Percentiles rank a stretch among this genome's conserved stretches.
Conservation (phyloP, 306 rosid species). For the Elaeagnus macrophylla region DNA sequence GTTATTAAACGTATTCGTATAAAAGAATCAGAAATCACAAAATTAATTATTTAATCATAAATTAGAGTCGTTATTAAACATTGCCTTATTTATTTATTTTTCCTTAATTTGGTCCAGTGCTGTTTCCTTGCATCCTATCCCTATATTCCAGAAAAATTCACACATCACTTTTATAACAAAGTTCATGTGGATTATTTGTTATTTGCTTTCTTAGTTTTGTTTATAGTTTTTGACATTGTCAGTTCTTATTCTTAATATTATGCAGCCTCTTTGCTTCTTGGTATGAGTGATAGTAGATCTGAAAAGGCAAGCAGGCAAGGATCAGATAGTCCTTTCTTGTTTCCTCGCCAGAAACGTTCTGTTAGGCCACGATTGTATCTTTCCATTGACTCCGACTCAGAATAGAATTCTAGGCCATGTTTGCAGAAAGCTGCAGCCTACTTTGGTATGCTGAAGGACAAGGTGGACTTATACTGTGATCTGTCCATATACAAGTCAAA, state of each 20-base stretch:
- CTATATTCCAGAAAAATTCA: background rate
- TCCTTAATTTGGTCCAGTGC: no score
- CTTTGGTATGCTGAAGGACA: slow-evolving; percentile 5
- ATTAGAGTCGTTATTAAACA: no score
- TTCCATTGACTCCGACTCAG: slow-evolving; percentile 80
- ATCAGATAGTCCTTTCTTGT: slow-evolving; percentile 84
- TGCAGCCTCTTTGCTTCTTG: slow-evolving; percentile 87
- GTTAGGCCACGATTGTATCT: slow-evolving; percentile 60
- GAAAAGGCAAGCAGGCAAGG: slow-evolving; percentile 59
- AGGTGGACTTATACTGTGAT: slow-evolving; percentile 17
- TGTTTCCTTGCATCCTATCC: background rate
- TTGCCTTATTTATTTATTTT: no score
- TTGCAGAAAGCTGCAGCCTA: slow-evolving; percentile 15
- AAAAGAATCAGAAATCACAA: no score
- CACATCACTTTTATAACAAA: background rate
- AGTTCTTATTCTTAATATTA: slow-evolving; percentile 27
- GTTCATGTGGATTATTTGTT: background rate
- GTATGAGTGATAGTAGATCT: slow-evolving; percentile 64
- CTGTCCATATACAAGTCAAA: slow-evolving; percentile 13
- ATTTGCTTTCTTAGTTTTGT: background rate
- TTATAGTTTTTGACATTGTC: slow-evolving; percentile 8
- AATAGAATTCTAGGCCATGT: slow-evolving; percentile 35
- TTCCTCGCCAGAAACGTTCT: slow-evolving; percentile 98
- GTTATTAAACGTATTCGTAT: no score
- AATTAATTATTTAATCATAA: no score